phyloP scores from a whole-genome alignment of 2,329 filamentous ascomycete genomes.

The Pyrenophora seminiperda region DNA sequence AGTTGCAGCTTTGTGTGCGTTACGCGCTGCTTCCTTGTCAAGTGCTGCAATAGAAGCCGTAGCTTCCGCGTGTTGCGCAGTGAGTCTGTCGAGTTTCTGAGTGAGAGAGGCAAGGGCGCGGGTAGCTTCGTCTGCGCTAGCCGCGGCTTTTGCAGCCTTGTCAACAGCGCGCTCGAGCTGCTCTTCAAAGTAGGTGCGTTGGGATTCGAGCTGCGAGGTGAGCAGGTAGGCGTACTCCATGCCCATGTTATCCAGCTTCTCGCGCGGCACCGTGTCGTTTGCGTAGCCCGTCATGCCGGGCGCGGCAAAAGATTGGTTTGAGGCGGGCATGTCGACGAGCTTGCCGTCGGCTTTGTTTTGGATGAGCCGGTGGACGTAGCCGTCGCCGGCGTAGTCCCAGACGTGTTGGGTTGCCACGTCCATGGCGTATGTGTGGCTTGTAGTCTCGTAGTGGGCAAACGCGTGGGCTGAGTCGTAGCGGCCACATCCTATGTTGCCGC shows the following conservation, averaged over 20 bases:
- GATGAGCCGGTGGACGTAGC: conserved; percentile 94
- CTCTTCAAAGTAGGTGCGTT: conserved; percentile 92
- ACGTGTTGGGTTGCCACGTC: conserved; percentile 93
- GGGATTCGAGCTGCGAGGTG: conserved; percentile 88
- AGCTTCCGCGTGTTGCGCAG: conserved; percentile 57
- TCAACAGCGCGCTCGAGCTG: conserved; percentile 86
- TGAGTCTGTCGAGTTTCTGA: conserved; percentile 59
- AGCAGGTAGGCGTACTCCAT: conserved; percentile 94
- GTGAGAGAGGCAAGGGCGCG: conserved; percentile 57
- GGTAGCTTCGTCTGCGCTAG: conserved; percentile 67
- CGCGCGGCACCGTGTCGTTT: conserved; percentile 72
- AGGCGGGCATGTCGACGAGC: conserved; percentile 81
- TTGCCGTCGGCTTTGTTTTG: conserved; percentile 93
- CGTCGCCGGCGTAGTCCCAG: conserved; percentile 96
- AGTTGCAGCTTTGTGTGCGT: conserved; percentile 64
- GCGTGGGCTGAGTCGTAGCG: conserved; percentile 93
- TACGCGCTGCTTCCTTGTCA: conserved; percentile 71
- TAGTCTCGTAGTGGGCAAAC: conserved; percentile 90
- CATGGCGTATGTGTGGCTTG: conserved; percentile 87
- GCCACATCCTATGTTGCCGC: conserved; percentile 89
- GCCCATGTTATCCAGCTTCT: conserved; percentile 77
- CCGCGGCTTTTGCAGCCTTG: conserved; percentile 78
- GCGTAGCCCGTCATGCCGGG: conserved; percentile 53
- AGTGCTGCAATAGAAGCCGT: conserved; percentile 67
- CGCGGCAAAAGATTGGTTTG: conserved; percentile 30